Evolutionary conservation across 106 monocot species (phyloP).

Genomic region (Phalaenopsis equestris): DNA sequence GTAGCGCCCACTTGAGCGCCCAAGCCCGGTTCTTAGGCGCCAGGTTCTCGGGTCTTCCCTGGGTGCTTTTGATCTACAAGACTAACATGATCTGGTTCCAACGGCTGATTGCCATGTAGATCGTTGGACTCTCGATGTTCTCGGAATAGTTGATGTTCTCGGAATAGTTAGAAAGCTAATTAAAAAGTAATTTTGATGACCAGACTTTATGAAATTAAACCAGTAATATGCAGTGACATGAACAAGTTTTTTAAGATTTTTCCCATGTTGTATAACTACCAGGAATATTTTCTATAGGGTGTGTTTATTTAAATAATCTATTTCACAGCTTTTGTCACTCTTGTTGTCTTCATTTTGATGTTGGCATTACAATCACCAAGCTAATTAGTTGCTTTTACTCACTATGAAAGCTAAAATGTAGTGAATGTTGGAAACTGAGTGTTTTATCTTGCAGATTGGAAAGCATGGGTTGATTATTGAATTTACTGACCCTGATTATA

Average conservation of each 20-base stretch:
- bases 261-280: not conserved
- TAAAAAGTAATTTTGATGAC: not conserved
- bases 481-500: slow-evolving; percentile 83
- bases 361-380: not conserved
- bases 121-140: not conserved
- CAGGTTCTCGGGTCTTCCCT: too few species aligned
- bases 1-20: too few species aligned
- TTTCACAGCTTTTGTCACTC: too few species aligned
- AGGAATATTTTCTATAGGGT: not conserved
- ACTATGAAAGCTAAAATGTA: not conserved
- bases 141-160: not conserved
- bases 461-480: slow-evolving; percentile 97
- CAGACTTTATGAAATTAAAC: not conserved
- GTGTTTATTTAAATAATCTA: not conserved
- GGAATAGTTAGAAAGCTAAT: not conserved
- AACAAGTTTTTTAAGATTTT: not conserved
- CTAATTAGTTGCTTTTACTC: not conserved
- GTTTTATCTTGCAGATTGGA: slow-evolving; percentile 54
- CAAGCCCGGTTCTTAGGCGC: too few species aligned
- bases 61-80: too few species aligned
- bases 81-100: too few species aligned
- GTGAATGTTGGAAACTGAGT: not conserved
- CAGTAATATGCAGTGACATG: not conserved
- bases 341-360: not conserved
- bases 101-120: not conserved